These are phyloP conservation scores for Pezicula rhizophila DNA, from an alignment of 2,329 filamentous ascomycete species.

Conservation along the genomic window DNA sequence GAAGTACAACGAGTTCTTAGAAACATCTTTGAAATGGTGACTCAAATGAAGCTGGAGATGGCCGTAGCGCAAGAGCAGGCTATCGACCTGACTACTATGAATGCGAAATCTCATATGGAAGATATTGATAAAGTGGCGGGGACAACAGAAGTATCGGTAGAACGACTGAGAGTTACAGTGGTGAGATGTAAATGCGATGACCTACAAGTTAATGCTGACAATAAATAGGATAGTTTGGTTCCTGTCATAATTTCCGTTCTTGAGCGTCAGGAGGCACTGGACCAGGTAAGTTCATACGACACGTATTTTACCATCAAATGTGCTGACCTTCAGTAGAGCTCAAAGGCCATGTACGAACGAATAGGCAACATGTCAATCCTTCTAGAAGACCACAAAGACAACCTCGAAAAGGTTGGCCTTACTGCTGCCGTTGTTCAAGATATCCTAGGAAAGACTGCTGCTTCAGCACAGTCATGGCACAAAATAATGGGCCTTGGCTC, in stretches of 20 bases:
- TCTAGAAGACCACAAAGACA: conserved; percentile 16
- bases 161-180: conserved; percentile 12
- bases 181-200: conserved; percentile 6
- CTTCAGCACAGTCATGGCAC: conserved; percentile 13
- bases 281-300: conserved; percentile 12
- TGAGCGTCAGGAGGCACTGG: conserved; percentile 18
- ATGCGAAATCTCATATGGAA: conserved; percentile 13
- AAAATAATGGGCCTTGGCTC: conserved; percentile 8
- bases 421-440: conserved; percentile 17
- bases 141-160: conserved; percentile 13
- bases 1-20: conserved; percentile 11
- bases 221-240: conserved; percentile 11
- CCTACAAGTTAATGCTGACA: background rate
- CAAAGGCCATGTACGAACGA: conserved; percentile 11
- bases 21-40: conserved; percentile 10
- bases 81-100: conserved; percentile 13
- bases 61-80: conserved; percentile 22
- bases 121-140: conserved; percentile 16
- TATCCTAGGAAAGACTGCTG: conserved; percentile 17
- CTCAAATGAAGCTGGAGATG: conserved; percentile 22
- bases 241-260: conserved; percentile 14
- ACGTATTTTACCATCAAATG: background rate
- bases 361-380: conserved; percentile 20
- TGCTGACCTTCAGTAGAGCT: conserved; percentile 14
- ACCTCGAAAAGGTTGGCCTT: conserved; percentile 18